Evolutionary conservation across 139 green algal species (phyloP).

Genomic region (Gonium pectorale): DNA sequence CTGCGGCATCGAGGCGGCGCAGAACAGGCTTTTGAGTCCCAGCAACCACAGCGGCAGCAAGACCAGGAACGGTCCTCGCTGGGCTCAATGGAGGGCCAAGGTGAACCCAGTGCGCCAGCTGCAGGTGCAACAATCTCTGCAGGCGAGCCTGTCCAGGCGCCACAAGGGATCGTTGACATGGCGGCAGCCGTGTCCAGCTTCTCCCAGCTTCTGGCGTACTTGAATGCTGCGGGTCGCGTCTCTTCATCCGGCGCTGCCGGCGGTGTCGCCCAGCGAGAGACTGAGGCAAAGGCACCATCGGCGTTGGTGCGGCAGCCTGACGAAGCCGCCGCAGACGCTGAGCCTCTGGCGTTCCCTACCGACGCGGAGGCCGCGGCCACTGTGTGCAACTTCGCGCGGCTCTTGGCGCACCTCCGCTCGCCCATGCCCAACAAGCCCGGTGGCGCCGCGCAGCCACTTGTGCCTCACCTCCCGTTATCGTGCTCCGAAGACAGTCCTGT

Average conservation of each 20-base stretch:
- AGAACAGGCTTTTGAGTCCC: not conserved
- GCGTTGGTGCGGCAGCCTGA: too few species aligned
- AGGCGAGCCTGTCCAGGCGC: too few species aligned
- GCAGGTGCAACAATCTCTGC: too few species aligned
- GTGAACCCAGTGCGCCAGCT: not conserved
- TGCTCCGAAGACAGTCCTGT: too few species aligned
- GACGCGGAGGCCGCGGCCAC: not conserved
- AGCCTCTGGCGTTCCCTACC: too few species aligned
- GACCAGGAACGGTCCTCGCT: too few species aligned
- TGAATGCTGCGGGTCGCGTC: not conserved
- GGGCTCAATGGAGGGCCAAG: not conserved
- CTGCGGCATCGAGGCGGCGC: not conserved
- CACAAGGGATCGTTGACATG: not conserved
- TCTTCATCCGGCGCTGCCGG: not conserved
- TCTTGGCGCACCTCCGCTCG: conserved; percentile 4
- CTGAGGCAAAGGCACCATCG: too few species aligned
- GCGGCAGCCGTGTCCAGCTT: not conserved
- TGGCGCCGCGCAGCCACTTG: not conserved
- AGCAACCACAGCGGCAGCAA: not conserved
- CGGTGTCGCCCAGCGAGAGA: not conserved
- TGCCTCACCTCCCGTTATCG: too few species aligned
- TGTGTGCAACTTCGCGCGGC: not conserved
- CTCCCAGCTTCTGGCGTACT: not conserved
- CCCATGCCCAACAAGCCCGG: conserved; percentile 5
- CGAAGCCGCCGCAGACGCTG: too few species aligned